Base-by-base conservation (phyloP, 139 green algal species). In the Bryopsis sp. region DNA sequence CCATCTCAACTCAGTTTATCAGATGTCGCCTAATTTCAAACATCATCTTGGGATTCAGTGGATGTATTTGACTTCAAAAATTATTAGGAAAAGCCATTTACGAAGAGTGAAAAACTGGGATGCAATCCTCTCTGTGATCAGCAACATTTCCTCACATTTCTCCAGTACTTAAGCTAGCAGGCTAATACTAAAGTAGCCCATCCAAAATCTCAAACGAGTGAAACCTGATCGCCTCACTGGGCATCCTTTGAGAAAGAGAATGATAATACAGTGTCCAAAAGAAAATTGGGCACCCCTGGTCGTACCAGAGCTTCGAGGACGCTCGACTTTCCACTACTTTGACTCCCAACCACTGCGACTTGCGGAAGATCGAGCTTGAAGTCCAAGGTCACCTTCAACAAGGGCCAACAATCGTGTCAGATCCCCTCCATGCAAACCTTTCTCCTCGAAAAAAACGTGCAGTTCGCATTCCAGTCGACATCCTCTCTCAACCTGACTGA, bases 261-360 rank as follows among this genome's bases (percentile, higher is more conserved):
- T 24, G 47, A n/a, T 24, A 24, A 24, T 57, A 57, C 47, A 63
- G 36, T 15, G 1, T 1, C 22, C 32, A 32, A 63, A 63, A 63
- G 1, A 33, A 0, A 33, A 0, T 63, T 63, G n/a, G n/a, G n/a
- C n/a, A n/a, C n/a, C n/a, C n/a, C n/a, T n/a, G n/a, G 19, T 50
- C 43, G 43, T 75, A 96, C 94, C 71, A 99, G 62, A 5, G 91
- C 84, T 76, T 99, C 94, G 1, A 99, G 76, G 11, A 99, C 94
- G 66, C 76, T 90, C 33, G 77, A 90, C 70, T 99, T 99, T 68
- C 94, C 94, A 68, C 84, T 95, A 83, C 78, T 91, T 64, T 99
- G 94, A 58, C 83, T 92, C 7, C 94, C 94, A 22, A 99, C 82
- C 7, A 98, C 94, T 2, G 88, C 94, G 15, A 98, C 89, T 74